phyloP scores from a whole-genome alignment of 495 filamentous ascomycete genomes.

The Penicillium egyptiacum region DNA sequence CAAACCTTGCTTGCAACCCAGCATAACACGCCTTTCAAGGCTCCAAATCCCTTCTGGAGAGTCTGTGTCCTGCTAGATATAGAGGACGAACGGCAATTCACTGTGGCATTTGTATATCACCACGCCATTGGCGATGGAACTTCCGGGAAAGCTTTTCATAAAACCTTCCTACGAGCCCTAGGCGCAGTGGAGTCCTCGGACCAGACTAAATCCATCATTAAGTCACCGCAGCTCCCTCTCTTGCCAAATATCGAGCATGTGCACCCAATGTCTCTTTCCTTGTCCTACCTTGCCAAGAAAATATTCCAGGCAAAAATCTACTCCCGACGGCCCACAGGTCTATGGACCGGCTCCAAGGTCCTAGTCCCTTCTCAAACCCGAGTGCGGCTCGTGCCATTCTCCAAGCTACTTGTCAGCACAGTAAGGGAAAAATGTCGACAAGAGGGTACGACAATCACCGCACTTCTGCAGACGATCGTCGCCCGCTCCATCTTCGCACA shows the following conservation, averaged over 20 bases:
- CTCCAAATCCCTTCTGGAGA: conserved; percentile 41
- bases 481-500: conserved; percentile 36
- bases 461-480: conserved; percentile 33
- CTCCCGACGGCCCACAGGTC: conserved; percentile 17
- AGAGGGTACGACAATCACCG: conserved; percentile 40
- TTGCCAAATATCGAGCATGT: conserved; percentile 31
- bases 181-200: conserved; percentile 10
- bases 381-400: conserved; percentile 24
- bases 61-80: conserved; percentile 31
- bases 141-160: conserved; percentile 40
- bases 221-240: conserved; percentile 31
- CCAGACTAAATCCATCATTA: conserved; percentile 25
- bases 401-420: conserved; percentile 18
- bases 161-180: conserved; percentile 31
- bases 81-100: conserved; percentile 27
- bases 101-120: conserved; percentile 41
- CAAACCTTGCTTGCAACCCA: conserved; percentile 36
- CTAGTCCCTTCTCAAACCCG: conserved; percentile 21
- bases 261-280: conserved; percentile 29
- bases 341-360: conserved; percentile 31
- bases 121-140: conserved; percentile 37
- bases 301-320: conserved; percentile 33
- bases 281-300: conserved; percentile 23
- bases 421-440: conserved; percentile 31
- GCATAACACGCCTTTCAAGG: conserved; percentile 37